phyloP scores from a whole-genome alignment of 108 stramenopile species.

The Chaetoceros tenuissimus region DNA sequence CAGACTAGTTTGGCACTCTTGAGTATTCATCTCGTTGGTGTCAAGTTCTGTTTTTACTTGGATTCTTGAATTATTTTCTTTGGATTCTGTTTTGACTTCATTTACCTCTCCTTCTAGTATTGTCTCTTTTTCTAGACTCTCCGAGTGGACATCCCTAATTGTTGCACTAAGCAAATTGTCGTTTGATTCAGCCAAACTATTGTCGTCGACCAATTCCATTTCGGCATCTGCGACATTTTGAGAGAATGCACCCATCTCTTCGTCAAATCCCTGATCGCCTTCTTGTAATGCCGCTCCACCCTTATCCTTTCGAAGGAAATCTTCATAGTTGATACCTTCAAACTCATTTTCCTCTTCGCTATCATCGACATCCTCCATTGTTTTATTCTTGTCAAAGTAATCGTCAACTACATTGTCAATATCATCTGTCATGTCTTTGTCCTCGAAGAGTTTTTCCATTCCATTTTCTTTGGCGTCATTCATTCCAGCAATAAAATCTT shows the following conservation, averaged over 20 bases:
- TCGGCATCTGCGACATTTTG: too few relatives aligned
- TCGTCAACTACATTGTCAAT: conserved; percentile 12
- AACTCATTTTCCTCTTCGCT: conserved; percentile 15
- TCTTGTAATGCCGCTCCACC: conserved; percentile 38
- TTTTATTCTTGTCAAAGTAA: conserved; percentile 4
- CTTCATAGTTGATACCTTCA: conserved; percentile 40
- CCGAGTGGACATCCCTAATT: too few relatives aligned
- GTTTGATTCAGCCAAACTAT: too few relatives aligned
- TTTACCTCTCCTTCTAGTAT: too few relatives aligned
- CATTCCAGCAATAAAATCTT: conserved; percentile 12
- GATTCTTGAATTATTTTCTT: too few relatives aligned
- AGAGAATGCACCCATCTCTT: conserved; percentile 64
- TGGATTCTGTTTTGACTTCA: too few relatives aligned
- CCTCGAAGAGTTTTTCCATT: conserved; percentile 11
- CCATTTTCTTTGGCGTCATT: conserved; percentile 15
- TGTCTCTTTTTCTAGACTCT: too few relatives aligned
- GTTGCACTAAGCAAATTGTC: too few relatives aligned
- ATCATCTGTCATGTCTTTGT: neutral
- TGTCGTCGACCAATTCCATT: too few relatives aligned
- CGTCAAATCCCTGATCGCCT: conserved; percentile 63
- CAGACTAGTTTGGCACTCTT: too few relatives aligned
- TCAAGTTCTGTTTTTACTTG: too few relatives aligned
- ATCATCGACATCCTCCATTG: conserved; percentile 12
- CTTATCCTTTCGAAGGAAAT: conserved; percentile 40
- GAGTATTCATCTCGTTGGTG: too few relatives aligned